Base-by-base conservation (phyloP, 2,329 filamentous ascomycete species). In the Parasarocladium wereldwijsianum region DNA sequence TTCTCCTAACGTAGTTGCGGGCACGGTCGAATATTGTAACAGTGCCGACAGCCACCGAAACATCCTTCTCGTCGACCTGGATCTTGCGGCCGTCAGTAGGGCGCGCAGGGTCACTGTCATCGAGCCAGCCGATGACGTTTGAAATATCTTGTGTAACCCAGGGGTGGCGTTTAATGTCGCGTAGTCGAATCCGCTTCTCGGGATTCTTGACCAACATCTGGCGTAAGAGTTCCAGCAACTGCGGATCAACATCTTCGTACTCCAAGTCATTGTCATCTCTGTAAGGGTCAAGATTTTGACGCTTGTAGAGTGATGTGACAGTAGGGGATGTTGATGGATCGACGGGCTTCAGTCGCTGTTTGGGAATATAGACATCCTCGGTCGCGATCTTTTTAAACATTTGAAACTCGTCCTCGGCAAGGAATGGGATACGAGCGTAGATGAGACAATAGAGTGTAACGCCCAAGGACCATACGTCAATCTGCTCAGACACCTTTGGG, bases 401-500 rank as follows among this genome's bases (percentile, higher is more conserved):
- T 36, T 82, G 80, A 50, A 80, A 94, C 43, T 93, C 84, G 42
- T 92, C 86, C 46, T 90, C 78, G 29, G 85, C 85, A 41, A 92
- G 68, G 47, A 96, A 98, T 0, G 90, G 90, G 23, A 94, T 82
- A 31, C 90, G 82, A 10, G 85, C 90, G 49, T 80, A 98, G 32
- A 98, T 75, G 50, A 98, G 75, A 46, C 87, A 93, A 55, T 94
- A 98, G 3, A 98, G 68, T 0, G 90, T 98, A 13, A 98, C 84
- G 14, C 90, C 90, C 14, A 98, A 64, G 8, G 90, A 93, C 90
- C 90, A 98, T 11, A 98, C 77, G 46, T 98, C 90, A 41, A 98
- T 93, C 43, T 92, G 83, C 43, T 84, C 83, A 4, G 85, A 93
- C 23, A 98, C 76, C 57, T 66, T 87, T 40, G 67, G 84, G 44